Evolutionary conservation across 371 early-diverging fungal species (phyloP).

Genomic region (Circinella umbellata): DNA sequence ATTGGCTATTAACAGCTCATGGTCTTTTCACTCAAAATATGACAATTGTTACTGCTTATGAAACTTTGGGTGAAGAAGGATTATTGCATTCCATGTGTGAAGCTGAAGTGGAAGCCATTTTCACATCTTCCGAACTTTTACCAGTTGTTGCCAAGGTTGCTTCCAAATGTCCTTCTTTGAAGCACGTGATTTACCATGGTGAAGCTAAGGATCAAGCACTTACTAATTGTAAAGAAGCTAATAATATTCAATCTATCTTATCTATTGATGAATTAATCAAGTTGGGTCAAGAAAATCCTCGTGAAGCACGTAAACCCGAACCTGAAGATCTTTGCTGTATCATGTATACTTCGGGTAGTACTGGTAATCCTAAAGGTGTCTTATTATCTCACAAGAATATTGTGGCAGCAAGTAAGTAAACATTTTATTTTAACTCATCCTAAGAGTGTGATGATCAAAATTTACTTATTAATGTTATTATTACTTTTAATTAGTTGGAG

Average conservation of each 20-base stretch:
- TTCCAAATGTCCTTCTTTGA: constrained; percentile 66
- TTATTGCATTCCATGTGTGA: constrained; percentile 86
- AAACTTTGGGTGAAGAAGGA: constrained; percentile 89
- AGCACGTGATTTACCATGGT: constrained; percentile 79
- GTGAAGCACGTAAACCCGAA: constrained; percentile 67
- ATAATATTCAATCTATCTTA: constrained; percentile 24
- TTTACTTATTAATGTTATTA: neutral
- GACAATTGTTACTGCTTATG: constrained; percentile 87
- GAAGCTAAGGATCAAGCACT: constrained; percentile 57
- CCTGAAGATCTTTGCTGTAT: constrained; percentile 87
- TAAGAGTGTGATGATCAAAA: neutral
- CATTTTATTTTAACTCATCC: neutral
- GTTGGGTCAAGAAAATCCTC: constrained; percentile 68
- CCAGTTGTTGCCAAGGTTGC: constrained; percentile 70
- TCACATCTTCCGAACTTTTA: constrained; percentile 84
- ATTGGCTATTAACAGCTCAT: constrained; percentile 78
- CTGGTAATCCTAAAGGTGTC: constrained; percentile 93
- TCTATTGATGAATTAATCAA: constrained; percentile 60
- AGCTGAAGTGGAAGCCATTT: constrained; percentile 77
- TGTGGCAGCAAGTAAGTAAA: constrained; percentile 66
- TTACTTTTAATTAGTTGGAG: constrained; percentile 56
- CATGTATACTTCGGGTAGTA: constrained; percentile 97
- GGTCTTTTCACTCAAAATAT: constrained; percentile 73
- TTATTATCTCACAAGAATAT: constrained; percentile 87
- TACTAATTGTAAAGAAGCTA: constrained; percentile 36